A percentile compares a stretch with the other conserved stretches of the same genome.
Evolutionary conservation across 345 rosid species (phyloP).

Genomic region (Boechera divaricarpa): DNA sequence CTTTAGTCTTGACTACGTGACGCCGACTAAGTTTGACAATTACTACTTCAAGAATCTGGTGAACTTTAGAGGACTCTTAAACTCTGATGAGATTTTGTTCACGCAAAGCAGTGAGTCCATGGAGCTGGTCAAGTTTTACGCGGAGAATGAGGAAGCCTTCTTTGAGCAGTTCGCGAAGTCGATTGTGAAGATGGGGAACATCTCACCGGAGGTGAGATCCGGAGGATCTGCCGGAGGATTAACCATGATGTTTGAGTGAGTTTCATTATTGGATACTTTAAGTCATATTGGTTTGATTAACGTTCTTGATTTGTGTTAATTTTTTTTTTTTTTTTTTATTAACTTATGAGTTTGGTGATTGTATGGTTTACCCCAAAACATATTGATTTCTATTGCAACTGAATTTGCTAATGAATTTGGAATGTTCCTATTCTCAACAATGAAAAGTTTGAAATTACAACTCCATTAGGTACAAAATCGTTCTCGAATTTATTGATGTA

Average conservation of each 20-base stretch:
- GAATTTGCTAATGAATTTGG: neutral
- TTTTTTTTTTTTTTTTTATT: neutral
- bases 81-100: slow-evolving; percentile 60
- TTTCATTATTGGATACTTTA: neutral
- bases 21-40: slow-evolving; percentile 65
- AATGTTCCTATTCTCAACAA: neutral
- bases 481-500: slow-evolving; percentile 19
- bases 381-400: neutral
- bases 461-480: slow-evolving; percentile 2
- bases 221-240: slow-evolving; percentile 58
- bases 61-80: slow-evolving; percentile 63
- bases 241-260: slow-evolving; percentile 43
- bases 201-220: slow-evolving; percentile 60
- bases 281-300: slow-evolving; percentile 9
- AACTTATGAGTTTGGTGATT: slow-evolving; percentile 7
- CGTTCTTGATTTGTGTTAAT: slow-evolving; percentile 12
- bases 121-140: slow-evolving; percentile 55
- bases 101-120: slow-evolving; percentile 51
- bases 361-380: slow-evolving; percentile 9
- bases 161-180: slow-evolving; percentile 62
- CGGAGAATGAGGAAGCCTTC: slow-evolving; percentile 54
- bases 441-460: neutral
- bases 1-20: slow-evolving; percentile 58
- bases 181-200: slow-evolving; percentile 70
- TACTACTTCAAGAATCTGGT: slow-evolving; percentile 65